Percentiles rank a stretch among this genome's conserved stretches.
These are phyloP conservation scores for Dendrobium huoshanense DNA, from an alignment of 106 monocot genomes.

Conservation along the genomic window DNA sequence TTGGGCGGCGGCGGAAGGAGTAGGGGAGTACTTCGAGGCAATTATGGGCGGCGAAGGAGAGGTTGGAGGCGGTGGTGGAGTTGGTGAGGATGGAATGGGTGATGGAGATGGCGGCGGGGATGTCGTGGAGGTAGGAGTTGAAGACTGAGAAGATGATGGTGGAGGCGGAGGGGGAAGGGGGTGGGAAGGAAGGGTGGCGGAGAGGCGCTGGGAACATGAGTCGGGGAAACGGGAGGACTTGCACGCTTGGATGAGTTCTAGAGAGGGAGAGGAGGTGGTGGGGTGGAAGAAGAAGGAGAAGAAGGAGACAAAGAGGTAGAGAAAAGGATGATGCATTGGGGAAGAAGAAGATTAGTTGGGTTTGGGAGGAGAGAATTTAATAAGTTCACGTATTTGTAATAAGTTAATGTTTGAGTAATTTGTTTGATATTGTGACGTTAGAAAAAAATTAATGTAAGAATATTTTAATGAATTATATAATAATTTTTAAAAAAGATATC, in stretches of 20 bases:
- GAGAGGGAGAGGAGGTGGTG: constrained; percentile 1
- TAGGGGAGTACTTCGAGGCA: constrained; percentile 49
- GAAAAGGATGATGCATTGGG: background rate
- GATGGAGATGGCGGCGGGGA: constrained; percentile 15
- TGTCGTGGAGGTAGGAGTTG: constrained; percentile 7
- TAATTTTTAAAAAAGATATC: too few species aligned
- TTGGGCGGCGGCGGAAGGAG: constrained; percentile 49
- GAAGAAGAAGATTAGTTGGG: background rate
- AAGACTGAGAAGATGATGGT: constrained; percentile 18
- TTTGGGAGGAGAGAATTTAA: too few species aligned
- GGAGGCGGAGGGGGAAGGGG: constrained; percentile 19
- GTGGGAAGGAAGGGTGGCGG: constrained; percentile 10
- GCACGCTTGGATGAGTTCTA: constrained; percentile 24
- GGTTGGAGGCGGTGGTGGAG: constrained; percentile 44
- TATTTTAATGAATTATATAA: too few species aligned
- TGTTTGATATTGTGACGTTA: too few species aligned
- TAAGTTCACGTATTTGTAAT: too few species aligned
- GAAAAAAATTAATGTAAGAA: too few species aligned
- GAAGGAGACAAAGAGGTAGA: background rate
- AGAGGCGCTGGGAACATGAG: constrained; percentile 23
- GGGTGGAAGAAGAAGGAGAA: constrained; percentile 11
- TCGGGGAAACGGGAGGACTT: constrained; percentile 28
- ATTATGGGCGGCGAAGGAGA: constrained; percentile 51
- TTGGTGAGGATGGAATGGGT: constrained; percentile 34
- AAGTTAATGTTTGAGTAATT: too few species aligned